These are phyloP conservation scores for Lotmaria passim DNA, from an alignment of 208 protist genomes.

Conservation along the genomic window DNA sequence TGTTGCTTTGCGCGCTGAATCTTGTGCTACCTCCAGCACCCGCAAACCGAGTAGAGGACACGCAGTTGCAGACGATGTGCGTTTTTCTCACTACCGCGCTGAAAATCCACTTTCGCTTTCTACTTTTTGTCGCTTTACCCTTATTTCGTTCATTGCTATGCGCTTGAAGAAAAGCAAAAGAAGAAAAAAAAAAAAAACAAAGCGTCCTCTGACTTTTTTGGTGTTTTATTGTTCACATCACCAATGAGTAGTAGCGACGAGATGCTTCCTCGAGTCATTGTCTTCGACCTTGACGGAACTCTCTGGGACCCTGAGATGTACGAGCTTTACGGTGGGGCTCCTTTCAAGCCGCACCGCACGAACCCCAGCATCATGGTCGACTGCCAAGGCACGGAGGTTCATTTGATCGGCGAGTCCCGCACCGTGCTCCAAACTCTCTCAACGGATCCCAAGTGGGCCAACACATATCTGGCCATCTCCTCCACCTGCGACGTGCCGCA, in stretches of 20 bases:
- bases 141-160: no score
- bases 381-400: conserved; percentile 52
- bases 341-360: conserved; percentile 57
- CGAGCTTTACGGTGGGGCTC: conserved; percentile 78
- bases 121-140: no score
- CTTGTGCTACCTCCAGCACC: no score
- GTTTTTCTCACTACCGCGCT: no score
- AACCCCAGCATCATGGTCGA: conserved; percentile 68
- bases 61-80: no score
- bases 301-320: conserved; percentile 93
- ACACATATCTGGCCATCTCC: conserved; percentile 76
- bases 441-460: conserved; percentile 50
- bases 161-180: conserved; percentile 4
- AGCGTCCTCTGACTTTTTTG: neutral
- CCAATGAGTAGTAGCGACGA: no score
- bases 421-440: conserved; percentile 64
- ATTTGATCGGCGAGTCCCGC: conserved; percentile 81
- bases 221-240: conserved; percentile 11
- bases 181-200: conserved; percentile 1
- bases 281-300: conserved; percentile 92
- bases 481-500: conserved; percentile 87
- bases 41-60: no score
- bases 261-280: conserved; percentile 52
- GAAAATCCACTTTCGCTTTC: no score
- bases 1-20: no score